Evolutionary conservation across 257 asterid genomes (phyloP).

Genomic region (Solanum virginianum): DNA sequence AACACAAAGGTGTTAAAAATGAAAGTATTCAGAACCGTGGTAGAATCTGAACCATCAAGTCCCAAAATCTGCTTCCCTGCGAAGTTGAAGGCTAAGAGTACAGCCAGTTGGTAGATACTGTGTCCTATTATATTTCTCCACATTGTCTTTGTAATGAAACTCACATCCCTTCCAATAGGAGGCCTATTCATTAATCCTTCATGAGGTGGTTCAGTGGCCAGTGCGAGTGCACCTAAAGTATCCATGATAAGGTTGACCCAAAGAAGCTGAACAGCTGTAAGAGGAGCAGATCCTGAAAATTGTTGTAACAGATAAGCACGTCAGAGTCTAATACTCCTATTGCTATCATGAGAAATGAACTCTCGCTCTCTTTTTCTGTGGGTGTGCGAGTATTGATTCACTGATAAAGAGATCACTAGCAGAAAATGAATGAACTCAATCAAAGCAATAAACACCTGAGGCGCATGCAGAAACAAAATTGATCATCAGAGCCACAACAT

Average conservation of each 20-base stretch:
- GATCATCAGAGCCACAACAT: conserved; percentile 88
- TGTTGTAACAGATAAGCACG: background rate
- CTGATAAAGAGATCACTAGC: background rate
- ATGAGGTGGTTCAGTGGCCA: conserved; percentile 95
- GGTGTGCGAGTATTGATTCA: background rate
- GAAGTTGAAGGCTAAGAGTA: conserved; percentile 69
- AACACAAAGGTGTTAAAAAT: conserved; percentile 95
- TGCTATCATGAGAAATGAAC: background rate
- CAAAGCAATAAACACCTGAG: conserved; percentile 36
- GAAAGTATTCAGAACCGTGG: conserved; percentile 61
- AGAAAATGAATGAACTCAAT: background rate
- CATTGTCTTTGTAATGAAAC: conserved; percentile 77
- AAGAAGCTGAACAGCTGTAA: conserved; percentile 92
- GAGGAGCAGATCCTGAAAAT: conserved; percentile 87
- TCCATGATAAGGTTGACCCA: conserved; percentile 99
- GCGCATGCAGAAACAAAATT: conserved; percentile 77
- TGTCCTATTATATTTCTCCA: conserved; percentile 96
- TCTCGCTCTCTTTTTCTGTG: background rate
- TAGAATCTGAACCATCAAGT: conserved; percentile 57
- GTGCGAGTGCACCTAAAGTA: conserved; percentile 95
- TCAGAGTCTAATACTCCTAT: background rate
- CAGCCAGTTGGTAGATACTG: conserved; percentile 65
- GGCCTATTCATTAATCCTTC: conserved; percentile 87
- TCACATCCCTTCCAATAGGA: conserved; percentile 57
- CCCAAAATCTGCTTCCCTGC: conserved; percentile 52